phyloP scores from a whole-genome alignment of 805 yeast species.

The Candida nemodendra region DNA sequence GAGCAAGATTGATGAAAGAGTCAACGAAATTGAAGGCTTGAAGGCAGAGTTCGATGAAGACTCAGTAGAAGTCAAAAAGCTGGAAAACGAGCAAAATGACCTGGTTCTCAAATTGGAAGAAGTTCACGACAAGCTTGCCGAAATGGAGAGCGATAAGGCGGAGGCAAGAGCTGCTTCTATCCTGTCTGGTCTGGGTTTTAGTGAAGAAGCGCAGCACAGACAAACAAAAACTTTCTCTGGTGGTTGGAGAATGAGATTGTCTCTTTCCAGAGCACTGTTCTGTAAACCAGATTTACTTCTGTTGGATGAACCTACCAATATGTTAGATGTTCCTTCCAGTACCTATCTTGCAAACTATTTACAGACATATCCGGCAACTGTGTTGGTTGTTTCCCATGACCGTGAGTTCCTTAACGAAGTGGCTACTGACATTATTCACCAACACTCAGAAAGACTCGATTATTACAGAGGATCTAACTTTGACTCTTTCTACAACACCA shows the following conservation, averaged over 20 bases:
- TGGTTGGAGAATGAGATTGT: slow-evolving; percentile 99
- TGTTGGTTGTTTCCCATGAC: slow-evolving; percentile 95
- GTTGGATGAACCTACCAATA: slow-evolving; percentile 98
- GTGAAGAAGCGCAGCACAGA: slow-evolving; percentile 75
- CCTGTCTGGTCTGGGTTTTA: slow-evolving; percentile 89
- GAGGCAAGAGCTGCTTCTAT: slow-evolving; percentile 96
- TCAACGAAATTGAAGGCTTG: slow-evolving; percentile 70
- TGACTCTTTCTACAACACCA: slow-evolving; percentile 87
- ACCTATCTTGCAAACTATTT: slow-evolving; percentile 88
- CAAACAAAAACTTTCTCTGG: slow-evolving; percentile 95
- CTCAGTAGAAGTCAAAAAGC: slow-evolving; percentile 67
- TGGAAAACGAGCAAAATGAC: slow-evolving; percentile 90
- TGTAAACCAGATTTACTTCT: slow-evolving; percentile 92
- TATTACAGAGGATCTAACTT: slow-evolving; percentile 93
- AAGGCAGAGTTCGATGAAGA: slow-evolving; percentile 73
- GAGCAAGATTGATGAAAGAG: slow-evolving; percentile 65
- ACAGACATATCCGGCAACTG: slow-evolving; percentile 88
- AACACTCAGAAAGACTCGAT: slow-evolving; percentile 95
- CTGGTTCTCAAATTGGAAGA: slow-evolving; percentile 75
- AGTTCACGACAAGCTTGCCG: slow-evolving; percentile 76
- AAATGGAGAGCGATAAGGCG: slow-evolving; percentile 97
- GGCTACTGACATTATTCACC: slow-evolving; percentile 97
- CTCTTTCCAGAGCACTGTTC: slow-evolving; percentile 96
- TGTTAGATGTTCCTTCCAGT: slow-evolving; percentile 99
- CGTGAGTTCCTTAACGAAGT: slow-evolving; percentile 96